Conservation (phyloP, 2,329 filamentous ascomycete species). For the Verticillium albo-atrum region DNA sequence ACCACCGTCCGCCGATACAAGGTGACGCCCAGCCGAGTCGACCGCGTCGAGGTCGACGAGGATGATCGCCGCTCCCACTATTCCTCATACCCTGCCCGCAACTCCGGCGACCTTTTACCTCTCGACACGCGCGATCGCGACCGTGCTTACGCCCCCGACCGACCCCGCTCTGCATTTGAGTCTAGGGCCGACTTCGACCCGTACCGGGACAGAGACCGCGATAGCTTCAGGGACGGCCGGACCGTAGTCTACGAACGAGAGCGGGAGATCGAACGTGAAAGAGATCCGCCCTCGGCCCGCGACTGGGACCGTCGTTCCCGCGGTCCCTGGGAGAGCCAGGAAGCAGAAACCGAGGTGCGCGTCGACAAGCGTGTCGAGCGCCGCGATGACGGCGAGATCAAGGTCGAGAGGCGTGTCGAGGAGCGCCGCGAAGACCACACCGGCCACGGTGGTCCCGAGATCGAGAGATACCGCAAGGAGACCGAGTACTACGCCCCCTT, state of each 20-base stretch:
- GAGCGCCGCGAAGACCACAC: slow-evolving; percentile 42
- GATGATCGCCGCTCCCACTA: slow-evolving; percentile 41
- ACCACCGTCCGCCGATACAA: slow-evolving; percentile 51
- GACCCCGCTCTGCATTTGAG: slow-evolving; percentile 48
- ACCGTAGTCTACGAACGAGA: slow-evolving; percentile 32
- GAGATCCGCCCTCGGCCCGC: slow-evolving; percentile 17
- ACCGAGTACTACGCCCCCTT: slow-evolving; percentile 56
- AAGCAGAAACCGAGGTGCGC: slow-evolving; percentile 33
- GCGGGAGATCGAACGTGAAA: slow-evolving; percentile 35
- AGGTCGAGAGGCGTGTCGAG: slow-evolving; percentile 49
- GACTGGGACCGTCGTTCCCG: slow-evolving; percentile 28
- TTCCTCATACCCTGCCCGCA: slow-evolving; percentile 29
- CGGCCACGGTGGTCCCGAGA: slow-evolving; percentile 33
- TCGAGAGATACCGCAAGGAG: slow-evolving; percentile 58
- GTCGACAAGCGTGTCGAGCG: slow-evolving; percentile 36
- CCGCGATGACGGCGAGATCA: slow-evolving; percentile 45
- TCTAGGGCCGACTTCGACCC: slow-evolving; percentile 21
- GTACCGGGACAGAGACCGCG: slow-evolving; percentile 18
- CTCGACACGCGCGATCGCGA: slow-evolving; percentile 35
- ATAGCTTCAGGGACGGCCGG: slow-evolving; percentile 10
- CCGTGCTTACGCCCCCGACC: slow-evolving; percentile 36
- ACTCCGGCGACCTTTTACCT: slow-evolving; percentile 35
- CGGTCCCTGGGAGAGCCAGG: slow-evolving; percentile 21
- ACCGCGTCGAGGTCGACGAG: slow-evolving; percentile 38
- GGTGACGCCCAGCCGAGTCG: slow-evolving; percentile 35